Evolutionary conservation across 257 asterid species (phyloP).

Genomic region (Nicotiana paniculata): DNA sequence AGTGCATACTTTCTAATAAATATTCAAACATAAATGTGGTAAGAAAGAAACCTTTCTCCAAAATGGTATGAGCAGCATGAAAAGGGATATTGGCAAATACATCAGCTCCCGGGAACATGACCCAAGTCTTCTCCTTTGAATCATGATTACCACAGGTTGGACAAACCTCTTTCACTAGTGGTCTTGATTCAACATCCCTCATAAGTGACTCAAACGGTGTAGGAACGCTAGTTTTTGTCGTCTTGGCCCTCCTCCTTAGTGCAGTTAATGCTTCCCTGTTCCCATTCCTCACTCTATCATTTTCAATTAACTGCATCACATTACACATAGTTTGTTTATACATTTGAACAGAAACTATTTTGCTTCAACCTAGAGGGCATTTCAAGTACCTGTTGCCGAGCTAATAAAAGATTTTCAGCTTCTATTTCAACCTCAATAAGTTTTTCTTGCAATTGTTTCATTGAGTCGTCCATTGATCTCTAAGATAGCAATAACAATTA

Average conservation of each 20-base stretch:
- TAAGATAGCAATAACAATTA: background rate
- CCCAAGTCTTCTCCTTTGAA: conserved; percentile 60
- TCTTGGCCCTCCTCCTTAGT: conserved; percentile 66
- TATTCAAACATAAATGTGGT: background rate
- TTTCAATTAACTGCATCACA: conserved; percentile 67
- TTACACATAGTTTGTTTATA: background rate
- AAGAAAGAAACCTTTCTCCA: conserved; percentile 60
- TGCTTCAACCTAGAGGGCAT: background rate
- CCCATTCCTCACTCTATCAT: conserved; percentile 70
- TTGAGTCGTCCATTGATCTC: conserved; percentile 39
- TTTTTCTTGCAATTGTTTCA: conserved; percentile 47
- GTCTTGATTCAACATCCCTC: conserved; percentile 66
- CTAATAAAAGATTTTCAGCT: conserved; percentile 67
- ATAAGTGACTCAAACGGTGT: conserved; percentile 77
- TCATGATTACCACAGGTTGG: conserved; percentile 79
- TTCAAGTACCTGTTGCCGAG: conserved; percentile 68
- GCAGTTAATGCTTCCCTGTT: conserved; percentile 87
- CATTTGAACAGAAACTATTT: background rate
- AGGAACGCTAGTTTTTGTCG: conserved; percentile 62
- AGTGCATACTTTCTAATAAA: background rate
- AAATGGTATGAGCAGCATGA: conserved; percentile 92
- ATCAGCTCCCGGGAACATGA: conserved; percentile 82
- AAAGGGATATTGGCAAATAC: conserved; percentile 63
- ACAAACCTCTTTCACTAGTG: conserved; percentile 80
- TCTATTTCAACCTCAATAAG: conserved; percentile 67